Conservation (phyloP, 306 rosid genomes). For the Vigna nakashimae region DNA sequence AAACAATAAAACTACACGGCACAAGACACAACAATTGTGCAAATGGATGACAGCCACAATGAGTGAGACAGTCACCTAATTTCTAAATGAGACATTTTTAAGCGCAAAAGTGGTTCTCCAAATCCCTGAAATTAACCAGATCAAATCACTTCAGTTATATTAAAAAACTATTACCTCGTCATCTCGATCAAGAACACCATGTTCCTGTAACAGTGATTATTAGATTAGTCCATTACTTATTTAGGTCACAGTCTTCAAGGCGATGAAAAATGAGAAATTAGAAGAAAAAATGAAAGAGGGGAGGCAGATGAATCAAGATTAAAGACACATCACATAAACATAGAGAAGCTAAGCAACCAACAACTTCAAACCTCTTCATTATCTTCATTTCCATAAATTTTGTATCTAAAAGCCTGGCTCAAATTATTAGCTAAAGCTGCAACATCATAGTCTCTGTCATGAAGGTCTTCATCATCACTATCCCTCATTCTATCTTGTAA, state of each 20-base stretch:
- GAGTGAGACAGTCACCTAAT: constrained; percentile 8
- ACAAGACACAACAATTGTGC: constrained; percentile 23
- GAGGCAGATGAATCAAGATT: not conserved
- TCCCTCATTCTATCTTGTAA: constrained; percentile 96
- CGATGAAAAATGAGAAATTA: not conserved
- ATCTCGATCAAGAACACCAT: constrained; percentile 74
- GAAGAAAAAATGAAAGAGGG: not conserved
- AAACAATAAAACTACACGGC: constrained; percentile 25
- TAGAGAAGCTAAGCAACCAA: not conserved
- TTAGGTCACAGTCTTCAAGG: constrained; percentile 3
- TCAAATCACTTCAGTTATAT: constrained; percentile 24
- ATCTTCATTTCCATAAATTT: constrained; percentile 87
- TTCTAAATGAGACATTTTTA: constrained; percentile 20
- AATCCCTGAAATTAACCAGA: constrained; percentile 26
- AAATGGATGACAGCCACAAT: constrained; percentile 29
- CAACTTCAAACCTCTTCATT: constrained; percentile 78
- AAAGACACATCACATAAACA: not conserved
- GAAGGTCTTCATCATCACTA: constrained; percentile 91
- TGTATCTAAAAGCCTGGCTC: constrained; percentile 86
- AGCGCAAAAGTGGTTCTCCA: constrained; percentile 36
- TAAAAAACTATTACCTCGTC: constrained; percentile 75
- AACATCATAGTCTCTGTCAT: constrained; percentile 93
- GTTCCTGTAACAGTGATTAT: constrained; percentile 66
- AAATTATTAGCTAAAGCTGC: constrained; percentile 88
- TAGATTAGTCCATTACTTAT: constrained; percentile 36